Evolutionary conservation across 2,329 filamentous ascomycete species (phyloP), one percentile per base, ranked within the genome.

Genomic region (Scopulariopsis brevicaulis): DNA sequence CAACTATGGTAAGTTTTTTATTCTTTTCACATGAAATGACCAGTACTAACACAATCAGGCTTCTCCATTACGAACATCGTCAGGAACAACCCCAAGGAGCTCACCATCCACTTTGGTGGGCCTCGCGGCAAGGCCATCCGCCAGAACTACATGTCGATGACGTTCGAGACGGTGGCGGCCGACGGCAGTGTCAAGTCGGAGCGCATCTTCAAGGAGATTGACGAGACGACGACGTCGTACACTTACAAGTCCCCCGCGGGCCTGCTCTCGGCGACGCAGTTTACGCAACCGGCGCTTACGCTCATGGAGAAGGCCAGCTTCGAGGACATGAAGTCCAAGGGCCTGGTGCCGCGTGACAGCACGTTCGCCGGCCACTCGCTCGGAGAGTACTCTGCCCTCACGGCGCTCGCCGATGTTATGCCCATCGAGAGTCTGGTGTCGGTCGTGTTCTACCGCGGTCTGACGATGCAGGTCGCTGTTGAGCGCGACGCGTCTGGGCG

Each of bases 251-350:
- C 94, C 14, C 94, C 94, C 1, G 95, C 90, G 2, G 94, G 94
- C 67, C 82, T 99, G 57, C 82, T 99, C 46, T 99, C 94, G 43
- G 94, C 95, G 4, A 99, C 94, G 4, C 94, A 99, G 70, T 99
- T 99, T 78, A 99, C 94, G 0, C 94, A 99, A 74, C 94, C 94
- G 37, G 94, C 94, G 55, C 78, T 99, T 65, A 99, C 94, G 0
- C 82, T 99, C 55, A 99, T 99, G 95, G 94, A 99, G 80, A 99
- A 99, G 83, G 94, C 94, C 60, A 96, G 90, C 67, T 99, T 99
- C 66, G 94, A 97, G 75, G 95, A 99, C 72, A 97, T 99, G 94
- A 90, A 90, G 69, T 83, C 91, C 66, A 97, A 96, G 81, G 94
- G 95, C 61, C 83, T 99, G 37, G 93, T 99, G 35, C 91, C 96